Evolutionary conservation across 495 filamentous ascomycete genomes (phyloP).

Genomic region (Penicillium fimorum): DNA sequence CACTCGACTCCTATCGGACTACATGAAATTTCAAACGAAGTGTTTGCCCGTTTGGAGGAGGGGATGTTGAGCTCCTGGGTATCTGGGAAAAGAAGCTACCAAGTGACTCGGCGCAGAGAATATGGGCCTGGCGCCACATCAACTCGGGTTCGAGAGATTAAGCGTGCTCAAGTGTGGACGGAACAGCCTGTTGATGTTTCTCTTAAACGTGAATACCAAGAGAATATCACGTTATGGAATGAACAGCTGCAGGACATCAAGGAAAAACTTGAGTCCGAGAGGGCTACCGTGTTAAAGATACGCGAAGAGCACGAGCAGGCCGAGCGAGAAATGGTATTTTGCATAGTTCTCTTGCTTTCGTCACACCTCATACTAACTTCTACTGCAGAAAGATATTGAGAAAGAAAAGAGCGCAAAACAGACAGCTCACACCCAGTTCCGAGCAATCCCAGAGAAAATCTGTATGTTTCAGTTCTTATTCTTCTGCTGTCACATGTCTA

Average conservation of each 20-base stretch:
- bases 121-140: constrained; percentile 69
- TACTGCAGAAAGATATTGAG: constrained; percentile 43
- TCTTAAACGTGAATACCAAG: constrained; percentile 52
- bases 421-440: constrained; percentile 57
- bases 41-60: constrained; percentile 58
- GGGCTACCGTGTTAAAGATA: constrained; percentile 44
- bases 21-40: constrained; percentile 59
- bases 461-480: constrained; percentile 41
- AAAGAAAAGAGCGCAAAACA: constrained; percentile 58
- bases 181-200: constrained; percentile 68
- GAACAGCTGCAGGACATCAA: constrained; percentile 42
- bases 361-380: constrained; percentile 17
- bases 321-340: constrained; percentile 42
- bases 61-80: constrained; percentile 60
- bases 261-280: constrained; percentile 30
- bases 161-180: constrained; percentile 64
- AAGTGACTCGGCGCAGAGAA: constrained; percentile 63
- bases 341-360: neutral
- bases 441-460: constrained; percentile 67
- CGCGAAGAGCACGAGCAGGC: constrained; percentile 13
- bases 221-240: constrained; percentile 42
- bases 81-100: constrained; percentile 56
- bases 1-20: constrained; percentile 65
- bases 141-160: constrained; percentile 56
- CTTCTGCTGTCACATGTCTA: constrained; percentile 8